Evolutionary conservation across 176 grass and related monocot genomes (phyloP), one percentile per base, ranked within the genome.

Genomic region (Oryza nivara): DNA sequence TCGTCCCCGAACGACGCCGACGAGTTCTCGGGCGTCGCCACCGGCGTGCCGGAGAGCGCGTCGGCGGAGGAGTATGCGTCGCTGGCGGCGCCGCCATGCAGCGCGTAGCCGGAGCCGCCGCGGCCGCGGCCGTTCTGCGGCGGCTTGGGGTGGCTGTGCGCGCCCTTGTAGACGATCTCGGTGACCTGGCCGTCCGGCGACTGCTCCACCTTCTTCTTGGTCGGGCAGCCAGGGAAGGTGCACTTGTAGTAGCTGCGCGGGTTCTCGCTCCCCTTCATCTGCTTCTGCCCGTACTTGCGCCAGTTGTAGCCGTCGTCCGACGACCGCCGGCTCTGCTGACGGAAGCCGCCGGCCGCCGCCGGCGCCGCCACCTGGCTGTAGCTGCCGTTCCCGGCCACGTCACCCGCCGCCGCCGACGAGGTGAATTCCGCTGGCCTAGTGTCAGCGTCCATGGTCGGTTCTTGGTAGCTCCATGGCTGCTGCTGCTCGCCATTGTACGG

Each of bases 231-330:
- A 16, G 84, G 71, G 86, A 92, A 97, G 67, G 88, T 86, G 92
- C 95, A 97, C 92, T 97, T 97, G 90, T 94, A 97, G 87, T 97
- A 97, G 89, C 95, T 95, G 67, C 92, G 90, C 49, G 95, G 95
- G 72, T 97, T 97, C 72, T 93, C 92, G 85, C 92, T 95, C 46
- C 91, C 92, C 75, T 97, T 97, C 72, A 97, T 92, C 86, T 95
- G 92, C 85, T 97, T 97, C 86, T 97, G 92, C 87, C 95, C 95
- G 71, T 97, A 97, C 88, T 97, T 97, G 51, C 95, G 92, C 95
- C 95, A 97, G 87, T 95, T 95, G 87, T 95, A 97, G 3, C 95
- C 95, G 58, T 97, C 95, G 35, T 93, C 91, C 11, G 95, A 97
- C 85, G 88, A 75, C 46, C 73, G 69, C 22, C 84, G 80, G 75